These are phyloP conservation scores for Pseudognaphalium luteoalbum DNA, from an alignment of 129 eudicot species.

Conservation along the genomic window DNA sequence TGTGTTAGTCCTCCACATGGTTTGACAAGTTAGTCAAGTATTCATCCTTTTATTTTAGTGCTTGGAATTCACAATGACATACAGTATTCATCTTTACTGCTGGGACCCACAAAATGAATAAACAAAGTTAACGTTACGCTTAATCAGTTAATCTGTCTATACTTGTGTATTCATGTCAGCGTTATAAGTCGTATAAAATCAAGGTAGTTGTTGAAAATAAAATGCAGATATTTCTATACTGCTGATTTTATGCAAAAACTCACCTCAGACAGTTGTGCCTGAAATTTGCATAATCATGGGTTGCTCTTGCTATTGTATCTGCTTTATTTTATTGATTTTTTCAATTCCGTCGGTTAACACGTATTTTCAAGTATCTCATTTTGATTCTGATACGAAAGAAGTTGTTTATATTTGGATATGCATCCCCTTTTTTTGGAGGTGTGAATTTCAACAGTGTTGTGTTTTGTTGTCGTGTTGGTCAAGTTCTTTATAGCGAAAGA, in stretches of 20 bases:
- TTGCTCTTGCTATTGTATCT: background rate
- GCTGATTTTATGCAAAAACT: background rate
- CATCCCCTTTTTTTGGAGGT: conserved; percentile 40
- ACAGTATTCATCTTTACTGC: background rate
- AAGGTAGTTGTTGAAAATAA: conserved; percentile 8
- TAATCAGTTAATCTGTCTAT: conserved; percentile 5
- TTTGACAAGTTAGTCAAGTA: background rate
- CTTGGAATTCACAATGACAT: background rate
- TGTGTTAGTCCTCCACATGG: conserved; percentile 21
- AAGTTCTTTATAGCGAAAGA: conserved; percentile 35
- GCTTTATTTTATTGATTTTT: background rate
- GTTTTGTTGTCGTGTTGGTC: conserved; percentile 42
- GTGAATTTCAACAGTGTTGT: conserved; percentile 30
- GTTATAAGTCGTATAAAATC: conserved; percentile 7
- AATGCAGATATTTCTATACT: background rate
- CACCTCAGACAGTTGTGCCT: conserved; percentile 15
- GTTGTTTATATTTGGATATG: conserved; percentile 47
- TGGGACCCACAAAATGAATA: conserved; percentile 18
- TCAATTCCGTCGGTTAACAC: conserved; percentile 26
- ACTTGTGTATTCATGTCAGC: background rate
- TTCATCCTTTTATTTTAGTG: background rate
- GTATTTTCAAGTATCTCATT: conserved; percentile 36
- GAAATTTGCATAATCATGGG: conserved; percentile 18
- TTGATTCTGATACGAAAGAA: conserved; percentile 14
- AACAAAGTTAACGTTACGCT: background rate